Conservation (phyloP, 1,284 basidiomycete genomes). For the Taiwanofungus camphoratus region DNA sequence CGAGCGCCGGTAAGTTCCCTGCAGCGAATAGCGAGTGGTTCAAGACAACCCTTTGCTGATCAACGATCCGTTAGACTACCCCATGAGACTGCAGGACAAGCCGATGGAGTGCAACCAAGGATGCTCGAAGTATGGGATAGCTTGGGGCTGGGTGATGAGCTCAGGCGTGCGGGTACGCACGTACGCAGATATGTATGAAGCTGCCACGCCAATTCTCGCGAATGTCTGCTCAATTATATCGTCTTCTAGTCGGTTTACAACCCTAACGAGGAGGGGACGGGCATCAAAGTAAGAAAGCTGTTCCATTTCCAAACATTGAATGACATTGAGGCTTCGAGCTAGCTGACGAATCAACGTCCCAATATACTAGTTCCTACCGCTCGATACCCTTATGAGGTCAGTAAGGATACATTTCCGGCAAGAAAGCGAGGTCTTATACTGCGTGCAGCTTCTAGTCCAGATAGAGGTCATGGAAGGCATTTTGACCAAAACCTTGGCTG, state of each 20-base stretch:
- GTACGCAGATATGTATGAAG: constrained; percentile 1
- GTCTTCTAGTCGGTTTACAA: not conserved
- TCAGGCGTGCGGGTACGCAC: constrained; percentile 1
- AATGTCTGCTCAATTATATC: not conserved
- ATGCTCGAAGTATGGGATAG: constrained; percentile 13
- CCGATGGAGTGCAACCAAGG: constrained; percentile 14
- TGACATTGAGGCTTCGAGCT: not conserved
- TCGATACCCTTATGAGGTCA: constrained; percentile 3
- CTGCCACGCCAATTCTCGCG: not conserved
- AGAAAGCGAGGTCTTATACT: not conserved
- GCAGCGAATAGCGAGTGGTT: no score
- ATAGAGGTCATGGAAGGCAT: constrained; percentile 12
- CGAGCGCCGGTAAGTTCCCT: constrained; percentile 12
- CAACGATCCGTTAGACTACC: not conserved
- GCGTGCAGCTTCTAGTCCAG: constrained; percentile 3
- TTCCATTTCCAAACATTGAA: not conserved
- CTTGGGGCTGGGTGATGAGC: constrained; percentile 5
- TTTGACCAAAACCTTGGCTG: constrained; percentile 1
- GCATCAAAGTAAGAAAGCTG: constrained; percentile 5
- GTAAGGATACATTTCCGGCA: not conserved
- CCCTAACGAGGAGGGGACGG: constrained; percentile 2
- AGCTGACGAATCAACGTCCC: not conserved
- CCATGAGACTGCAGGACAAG: constrained; percentile 9
- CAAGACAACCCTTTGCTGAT: not conserved
- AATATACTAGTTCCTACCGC: not conserved